Percentiles rank a stretch among this genome's conserved stretches.
Evolutionary conservation across 2,329 filamentous ascomycete species (phyloP).

Genomic region (Exophiala xenobiotica): DNA sequence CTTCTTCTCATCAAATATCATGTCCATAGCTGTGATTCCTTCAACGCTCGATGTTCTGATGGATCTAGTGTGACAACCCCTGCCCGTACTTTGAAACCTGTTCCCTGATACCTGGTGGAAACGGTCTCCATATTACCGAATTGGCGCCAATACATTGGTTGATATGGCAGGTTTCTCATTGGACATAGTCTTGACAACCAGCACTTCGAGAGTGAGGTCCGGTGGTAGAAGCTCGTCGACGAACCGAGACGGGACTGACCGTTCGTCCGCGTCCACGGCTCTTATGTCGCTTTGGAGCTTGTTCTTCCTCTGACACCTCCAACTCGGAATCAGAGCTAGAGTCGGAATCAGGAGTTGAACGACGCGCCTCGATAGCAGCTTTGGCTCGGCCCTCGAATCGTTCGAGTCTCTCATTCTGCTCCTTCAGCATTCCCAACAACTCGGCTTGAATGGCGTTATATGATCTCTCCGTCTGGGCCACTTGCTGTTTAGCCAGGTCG

Average conservation of each 20-base stretch:
- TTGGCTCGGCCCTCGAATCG: conserved; percentile 2
- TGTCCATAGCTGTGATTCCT: too few relatives aligned
- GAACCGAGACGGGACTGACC: not conserved
- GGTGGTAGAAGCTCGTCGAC: not conserved
- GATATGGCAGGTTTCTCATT: not conserved
- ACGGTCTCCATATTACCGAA: too few relatives aligned
- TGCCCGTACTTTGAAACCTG: too few relatives aligned
- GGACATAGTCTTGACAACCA: not conserved
- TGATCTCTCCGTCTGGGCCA: conserved; percentile 11
- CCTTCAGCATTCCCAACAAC: conserved; percentile 18
- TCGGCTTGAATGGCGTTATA: conserved; percentile 13
- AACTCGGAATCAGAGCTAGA: not conserved
- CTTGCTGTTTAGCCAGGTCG: conserved; percentile 20
- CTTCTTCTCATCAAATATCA: too few relatives aligned
- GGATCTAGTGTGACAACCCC: too few relatives aligned
- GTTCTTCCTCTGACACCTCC: not conserved
- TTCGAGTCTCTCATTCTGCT: conserved; percentile 14
- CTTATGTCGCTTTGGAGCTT: not conserved
- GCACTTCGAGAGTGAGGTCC: not conserved
- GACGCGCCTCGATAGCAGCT: not conserved
- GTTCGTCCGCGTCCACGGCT: not conserved
- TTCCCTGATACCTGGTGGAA: too few relatives aligned
- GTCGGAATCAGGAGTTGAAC: not conserved
- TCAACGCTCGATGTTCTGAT: too few relatives aligned
- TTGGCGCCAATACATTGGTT: too few relatives aligned